These are phyloP conservation scores for Graphilbum sp. DNA, from an alignment of 2,329 filamentous ascomycete genomes.

Conservation along the genomic window DNA sequence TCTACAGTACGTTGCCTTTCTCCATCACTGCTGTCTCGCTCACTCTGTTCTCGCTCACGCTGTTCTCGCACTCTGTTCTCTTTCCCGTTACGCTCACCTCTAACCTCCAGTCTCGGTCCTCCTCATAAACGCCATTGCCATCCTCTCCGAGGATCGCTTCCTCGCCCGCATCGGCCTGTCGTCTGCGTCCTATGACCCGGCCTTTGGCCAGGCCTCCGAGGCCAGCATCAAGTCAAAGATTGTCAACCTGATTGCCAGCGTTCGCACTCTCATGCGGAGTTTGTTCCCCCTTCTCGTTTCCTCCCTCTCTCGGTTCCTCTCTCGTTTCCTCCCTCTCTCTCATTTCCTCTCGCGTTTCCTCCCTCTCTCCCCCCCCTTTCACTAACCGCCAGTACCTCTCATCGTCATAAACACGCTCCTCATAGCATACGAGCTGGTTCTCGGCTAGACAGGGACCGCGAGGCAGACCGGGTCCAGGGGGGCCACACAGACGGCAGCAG, in stretches of 20 bases:
- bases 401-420: conserved; percentile 72
- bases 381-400: conserved; percentile 73
- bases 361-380: background rate
- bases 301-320: no score
- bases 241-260: conserved; percentile 77
- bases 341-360: no score
- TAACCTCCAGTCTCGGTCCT: conserved; percentile 52
- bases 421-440: conserved; percentile 65
- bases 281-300: no score
- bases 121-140: conserved; percentile 81
- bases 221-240: conserved; percentile 73
- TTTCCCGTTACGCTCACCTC: background rate
- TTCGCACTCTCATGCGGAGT: conserved; percentile 90
- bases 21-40: background rate
- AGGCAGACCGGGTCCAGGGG: no score
- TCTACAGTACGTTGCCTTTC: conserved; percentile 13
- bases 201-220: conserved; percentile 59
- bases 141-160: conserved; percentile 90
- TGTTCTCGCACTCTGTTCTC: no score
- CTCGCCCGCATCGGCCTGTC: conserved; percentile 81
- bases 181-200: conserved; percentile 50
- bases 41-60: no score
- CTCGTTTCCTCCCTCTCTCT: no score
- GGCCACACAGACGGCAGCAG: no score
- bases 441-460: conserved; percentile 36